These are phyloP conservation scores for Termitomyces sp. DNA, from an alignment of 768 basidiomycete species.

Conservation along the genomic window DNA sequence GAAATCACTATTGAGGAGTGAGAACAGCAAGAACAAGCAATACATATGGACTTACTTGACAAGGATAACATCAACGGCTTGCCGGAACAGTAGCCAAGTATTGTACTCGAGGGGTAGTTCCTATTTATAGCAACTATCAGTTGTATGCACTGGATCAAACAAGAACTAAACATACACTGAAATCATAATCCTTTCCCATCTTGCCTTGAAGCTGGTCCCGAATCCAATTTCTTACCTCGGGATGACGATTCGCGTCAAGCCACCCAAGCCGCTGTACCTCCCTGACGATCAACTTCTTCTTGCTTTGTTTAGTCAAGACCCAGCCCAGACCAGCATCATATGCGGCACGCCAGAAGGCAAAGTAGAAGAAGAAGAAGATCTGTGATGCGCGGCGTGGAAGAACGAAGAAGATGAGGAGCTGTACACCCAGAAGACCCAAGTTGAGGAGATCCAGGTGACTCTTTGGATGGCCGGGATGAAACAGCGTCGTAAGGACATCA, in stretches of 20 bases:
- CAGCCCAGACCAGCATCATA: conserved; percentile 94
- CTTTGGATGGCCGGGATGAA: conserved; percentile 78
- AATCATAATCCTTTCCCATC: conserved; percentile 93
- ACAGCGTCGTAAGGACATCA: conserved; percentile 80
- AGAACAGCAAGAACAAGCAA: background rate
- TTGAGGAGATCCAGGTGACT: conserved; percentile 87
- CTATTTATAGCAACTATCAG: conserved; percentile 30
- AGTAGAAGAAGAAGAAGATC: conserved; percentile 82
- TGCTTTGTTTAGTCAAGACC: conserved; percentile 93
- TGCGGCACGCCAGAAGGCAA: conserved; percentile 86
- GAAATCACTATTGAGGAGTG: conserved; percentile 66
- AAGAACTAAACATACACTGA: conserved; percentile 46
- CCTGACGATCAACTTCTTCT: conserved; percentile 88
- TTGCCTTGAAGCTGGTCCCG: conserved; percentile 80
- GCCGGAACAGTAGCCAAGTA: conserved; percentile 93
- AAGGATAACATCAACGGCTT: conserved; percentile 92
- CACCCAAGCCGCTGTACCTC: conserved; percentile 76
- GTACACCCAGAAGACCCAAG: conserved; percentile 69
- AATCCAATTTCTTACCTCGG: conserved; percentile 75
- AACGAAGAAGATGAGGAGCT: conserved; percentile 65
- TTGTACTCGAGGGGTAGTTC: conserved; percentile 92
- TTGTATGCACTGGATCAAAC: conserved; percentile 2
- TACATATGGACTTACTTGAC: conserved; percentile 64
- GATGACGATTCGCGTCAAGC: conserved; percentile 72
- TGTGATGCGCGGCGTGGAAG: conserved; percentile 52